Conservation (phyloP, 164 flowering plant genomes). For the Kalanchoe fedtschenkoi region DNA sequence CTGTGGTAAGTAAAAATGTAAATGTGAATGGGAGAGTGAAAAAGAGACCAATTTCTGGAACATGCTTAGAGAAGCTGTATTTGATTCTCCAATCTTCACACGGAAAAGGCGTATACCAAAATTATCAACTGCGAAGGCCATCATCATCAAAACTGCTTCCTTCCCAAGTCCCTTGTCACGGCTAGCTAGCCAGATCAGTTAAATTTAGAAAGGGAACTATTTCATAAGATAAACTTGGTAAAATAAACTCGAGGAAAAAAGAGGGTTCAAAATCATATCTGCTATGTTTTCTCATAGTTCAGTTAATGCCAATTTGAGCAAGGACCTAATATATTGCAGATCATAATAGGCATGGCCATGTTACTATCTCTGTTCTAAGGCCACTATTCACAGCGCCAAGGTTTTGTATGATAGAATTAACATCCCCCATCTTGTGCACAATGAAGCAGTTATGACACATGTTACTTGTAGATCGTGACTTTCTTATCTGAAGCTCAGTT, state of each 20-base stretch:
- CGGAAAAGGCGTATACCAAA: conserved; percentile 47
- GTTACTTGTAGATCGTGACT: conserved; percentile 81
- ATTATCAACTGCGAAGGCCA: conserved; percentile 65
- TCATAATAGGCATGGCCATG: no score
- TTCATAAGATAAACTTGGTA: no score
- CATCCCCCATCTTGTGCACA: no score
- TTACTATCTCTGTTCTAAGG: no score
- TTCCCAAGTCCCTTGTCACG: conserved; percentile 93
- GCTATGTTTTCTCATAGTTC: background rate
- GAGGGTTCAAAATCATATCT: no score
- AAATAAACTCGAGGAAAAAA: no score
- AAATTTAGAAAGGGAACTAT: no score
- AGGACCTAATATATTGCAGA: no score
- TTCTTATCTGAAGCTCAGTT: conserved; percentile 91
- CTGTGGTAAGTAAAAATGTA: no score
- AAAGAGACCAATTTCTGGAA: conserved; percentile 66
- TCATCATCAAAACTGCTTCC: conserved; percentile 82
- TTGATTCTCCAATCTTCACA: conserved; percentile 82
- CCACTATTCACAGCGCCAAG: no score
- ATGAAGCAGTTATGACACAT: no score
- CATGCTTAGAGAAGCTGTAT: conserved; percentile 51
- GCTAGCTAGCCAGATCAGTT: conserved; percentile 34
- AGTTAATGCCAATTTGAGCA: background rate
- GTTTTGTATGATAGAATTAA: no score
- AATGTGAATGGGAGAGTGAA: background rate